Evolutionary conservation across 2,329 filamentous ascomycete genomes (phyloP).

Genomic region (Zymoseptoria pseudotritici): DNA sequence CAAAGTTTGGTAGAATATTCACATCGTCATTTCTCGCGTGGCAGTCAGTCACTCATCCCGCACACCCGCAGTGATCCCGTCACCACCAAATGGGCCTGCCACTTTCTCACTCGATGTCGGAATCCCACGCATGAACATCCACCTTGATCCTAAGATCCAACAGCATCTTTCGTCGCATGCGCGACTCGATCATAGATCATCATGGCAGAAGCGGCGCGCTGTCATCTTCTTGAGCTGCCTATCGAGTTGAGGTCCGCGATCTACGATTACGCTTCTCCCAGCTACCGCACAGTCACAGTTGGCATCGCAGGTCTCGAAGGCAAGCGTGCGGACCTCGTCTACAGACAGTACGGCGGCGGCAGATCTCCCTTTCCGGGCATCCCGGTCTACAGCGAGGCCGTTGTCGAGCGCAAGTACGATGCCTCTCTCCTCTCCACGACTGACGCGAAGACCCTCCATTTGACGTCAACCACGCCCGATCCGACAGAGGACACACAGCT

Average conservation of each 20-base stretch:
- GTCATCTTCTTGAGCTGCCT: constrained; percentile 28
- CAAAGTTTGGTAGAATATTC: not conserved
- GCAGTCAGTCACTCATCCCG: not conserved
- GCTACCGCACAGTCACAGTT: constrained; percentile 33
- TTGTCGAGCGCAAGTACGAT: constrained; percentile 30
- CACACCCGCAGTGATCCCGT: too few species aligned
- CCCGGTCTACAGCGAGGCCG: constrained; percentile 30
- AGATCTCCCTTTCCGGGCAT: constrained; percentile 30
- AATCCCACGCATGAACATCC: not conserved
- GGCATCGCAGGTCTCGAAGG: constrained; percentile 30
- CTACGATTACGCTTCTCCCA: constrained; percentile 34
- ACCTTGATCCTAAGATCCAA: not conserved
- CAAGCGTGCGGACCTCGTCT: constrained; percentile 24
- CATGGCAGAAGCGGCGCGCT: constrained; percentile 3
- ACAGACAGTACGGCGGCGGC: constrained; percentile 21
- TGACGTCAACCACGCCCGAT: constrained; percentile 5
- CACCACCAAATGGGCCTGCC: too few species aligned
- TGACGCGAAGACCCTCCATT: constrained; percentile 21
- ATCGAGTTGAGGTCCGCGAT: constrained; percentile 37
- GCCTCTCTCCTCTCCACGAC: constrained; percentile 27
- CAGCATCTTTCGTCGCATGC: not conserved
- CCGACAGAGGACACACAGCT: constrained; percentile 6
- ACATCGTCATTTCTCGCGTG: not conserved
- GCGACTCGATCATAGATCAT: not conserved
- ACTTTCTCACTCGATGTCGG: not conserved